Conservation (phyloP, 2,329 filamentous ascomycete genomes). For the Clarireedia paspali region DNA sequence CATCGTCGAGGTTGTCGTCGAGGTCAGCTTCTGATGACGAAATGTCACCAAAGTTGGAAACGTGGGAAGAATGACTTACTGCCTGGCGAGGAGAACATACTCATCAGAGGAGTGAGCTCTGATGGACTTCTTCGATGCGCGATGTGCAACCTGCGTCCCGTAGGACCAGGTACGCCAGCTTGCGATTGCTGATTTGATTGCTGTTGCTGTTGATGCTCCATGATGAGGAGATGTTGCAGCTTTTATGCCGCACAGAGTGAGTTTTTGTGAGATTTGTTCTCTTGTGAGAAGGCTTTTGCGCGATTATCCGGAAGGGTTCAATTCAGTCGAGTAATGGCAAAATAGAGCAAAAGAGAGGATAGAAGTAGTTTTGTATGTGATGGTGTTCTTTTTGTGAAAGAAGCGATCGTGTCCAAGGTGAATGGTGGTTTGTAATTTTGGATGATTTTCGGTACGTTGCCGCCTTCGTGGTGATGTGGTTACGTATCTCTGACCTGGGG, state of each 20-base stretch:
- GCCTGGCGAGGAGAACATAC: conserved; percentile 60
- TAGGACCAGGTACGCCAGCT: conserved; percentile 60
- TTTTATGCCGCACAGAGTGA: neutral
- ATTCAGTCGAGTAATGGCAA: neutral
- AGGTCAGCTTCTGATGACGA: conserved; percentile 20
- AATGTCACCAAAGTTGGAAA: conserved; percentile 12
- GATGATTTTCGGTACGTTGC: too few relatives aligned
- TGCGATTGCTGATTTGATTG: conserved; percentile 41
- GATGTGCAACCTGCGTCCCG: conserved; percentile 89
- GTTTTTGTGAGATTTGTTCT: conserved; percentile 11
- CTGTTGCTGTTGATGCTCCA: conserved; percentile 31
- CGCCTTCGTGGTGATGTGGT: neutral
- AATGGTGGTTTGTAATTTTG: conserved; percentile 23
- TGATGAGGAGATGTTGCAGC: conserved; percentile 31
- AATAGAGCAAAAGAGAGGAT: conserved; percentile 25
- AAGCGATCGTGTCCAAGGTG: conserved; percentile 24
- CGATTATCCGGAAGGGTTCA: neutral
- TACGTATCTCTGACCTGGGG: neutral
- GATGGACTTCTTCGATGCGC: conserved; percentile 95
- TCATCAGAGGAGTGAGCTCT: conserved; percentile 95
- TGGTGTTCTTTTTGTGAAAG: neutral
- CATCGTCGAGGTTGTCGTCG: neutral
- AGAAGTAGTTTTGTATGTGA: conserved; percentile 15
- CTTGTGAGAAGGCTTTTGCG: neutral
- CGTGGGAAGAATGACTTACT: conserved; percentile 43